phyloP scores from a whole-genome alignment of 805 yeast genomes.

The Yarrowia osloensis region DNA sequence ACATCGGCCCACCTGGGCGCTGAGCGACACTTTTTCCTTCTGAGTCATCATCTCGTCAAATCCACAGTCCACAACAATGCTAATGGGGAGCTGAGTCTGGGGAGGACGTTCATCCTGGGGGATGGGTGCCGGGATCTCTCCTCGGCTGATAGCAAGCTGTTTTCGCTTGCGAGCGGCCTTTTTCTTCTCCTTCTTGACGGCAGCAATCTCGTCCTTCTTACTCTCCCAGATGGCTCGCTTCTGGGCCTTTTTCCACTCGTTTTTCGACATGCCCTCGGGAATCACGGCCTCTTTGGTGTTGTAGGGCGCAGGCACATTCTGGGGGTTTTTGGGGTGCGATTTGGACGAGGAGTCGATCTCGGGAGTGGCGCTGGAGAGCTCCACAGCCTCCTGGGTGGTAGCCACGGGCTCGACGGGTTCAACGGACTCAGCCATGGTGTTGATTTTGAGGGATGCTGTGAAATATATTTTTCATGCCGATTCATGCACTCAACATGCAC shows the following conservation, averaged over 20 bases:
- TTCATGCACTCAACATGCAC: too few relatives aligned
- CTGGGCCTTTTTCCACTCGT: slow-evolving; percentile 76
- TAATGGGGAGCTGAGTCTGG: slow-evolving; percentile 47
- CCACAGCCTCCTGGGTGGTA: not conserved
- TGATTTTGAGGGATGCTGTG: not conserved
- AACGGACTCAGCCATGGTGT: slow-evolving; percentile 4
- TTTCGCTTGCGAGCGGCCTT: slow-evolving; percentile 27
- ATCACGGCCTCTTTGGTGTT: slow-evolving; percentile 29
- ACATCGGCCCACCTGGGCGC: slow-evolving; percentile 77
- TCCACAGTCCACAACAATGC: slow-evolving; percentile 78
- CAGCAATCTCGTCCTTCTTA: slow-evolving; percentile 60
- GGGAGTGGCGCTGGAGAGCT: not conserved
- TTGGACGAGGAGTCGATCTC: not conserved
- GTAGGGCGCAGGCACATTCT: slow-evolving; percentile 13
- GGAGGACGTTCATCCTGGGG: slow-evolving; percentile 30
- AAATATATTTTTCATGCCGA: slow-evolving; percentile 21
- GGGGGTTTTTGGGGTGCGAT: not conserved
- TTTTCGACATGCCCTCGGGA: slow-evolving; percentile 87
- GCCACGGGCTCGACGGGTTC: not conserved
- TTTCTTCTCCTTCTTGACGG: slow-evolving; percentile 57
- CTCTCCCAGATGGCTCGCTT: slow-evolving; percentile 62
- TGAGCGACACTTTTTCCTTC: slow-evolving; percentile 65
- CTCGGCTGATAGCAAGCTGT: slow-evolving; percentile 37
- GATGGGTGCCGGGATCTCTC: slow-evolving; percentile 37
- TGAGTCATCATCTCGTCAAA: slow-evolving; percentile 89